These are phyloP conservation scores for Musa acuminata DNA, from an alignment of 176 grass and related monocot species.

Conservation along the genomic window DNA sequence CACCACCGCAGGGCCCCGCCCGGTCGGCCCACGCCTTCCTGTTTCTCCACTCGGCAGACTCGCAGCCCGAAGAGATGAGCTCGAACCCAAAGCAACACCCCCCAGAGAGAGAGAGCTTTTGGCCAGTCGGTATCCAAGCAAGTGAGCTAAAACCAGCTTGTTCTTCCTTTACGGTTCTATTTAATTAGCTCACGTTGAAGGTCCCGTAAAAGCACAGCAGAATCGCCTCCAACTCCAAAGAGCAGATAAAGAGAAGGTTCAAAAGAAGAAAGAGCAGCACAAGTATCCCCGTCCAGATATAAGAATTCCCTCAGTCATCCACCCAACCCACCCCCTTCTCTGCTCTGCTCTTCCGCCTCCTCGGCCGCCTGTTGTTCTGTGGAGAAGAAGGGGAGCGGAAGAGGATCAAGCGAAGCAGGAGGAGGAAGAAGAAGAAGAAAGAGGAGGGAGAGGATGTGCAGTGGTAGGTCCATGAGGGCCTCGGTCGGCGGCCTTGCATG, in stretches of 20 bases:
- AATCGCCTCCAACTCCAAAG: constrained; percentile 21
- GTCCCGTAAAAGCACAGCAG: constrained; percentile 18
- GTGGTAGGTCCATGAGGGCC: not conserved
- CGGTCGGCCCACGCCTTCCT: not conserved
- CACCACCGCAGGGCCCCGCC: not conserved
- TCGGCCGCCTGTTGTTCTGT: not conserved
- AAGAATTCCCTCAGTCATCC: not conserved
- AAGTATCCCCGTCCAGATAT: not conserved
- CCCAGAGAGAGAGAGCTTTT: too few species aligned
- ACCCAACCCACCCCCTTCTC: not conserved
- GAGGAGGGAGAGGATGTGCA: not conserved
- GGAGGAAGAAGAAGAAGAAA: not conserved
- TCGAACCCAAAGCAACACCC: too few species aligned
- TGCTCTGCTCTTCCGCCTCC: not conserved
- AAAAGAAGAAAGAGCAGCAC: not conserved
- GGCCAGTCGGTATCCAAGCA: too few species aligned
- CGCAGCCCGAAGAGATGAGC: too few species aligned
- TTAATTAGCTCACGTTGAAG: not conserved
- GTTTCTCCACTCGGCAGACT: too few species aligned
- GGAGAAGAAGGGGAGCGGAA: not conserved
- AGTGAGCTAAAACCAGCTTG: too few species aligned
- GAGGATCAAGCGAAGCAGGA: not conserved
- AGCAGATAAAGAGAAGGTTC: constrained; percentile 8
- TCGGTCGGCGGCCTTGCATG: not conserved
- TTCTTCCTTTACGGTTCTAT: too few species aligned